Conservation (phyloP, 2,329 filamentous ascomycete genomes). For the Diaporthe longicolla region DNA sequence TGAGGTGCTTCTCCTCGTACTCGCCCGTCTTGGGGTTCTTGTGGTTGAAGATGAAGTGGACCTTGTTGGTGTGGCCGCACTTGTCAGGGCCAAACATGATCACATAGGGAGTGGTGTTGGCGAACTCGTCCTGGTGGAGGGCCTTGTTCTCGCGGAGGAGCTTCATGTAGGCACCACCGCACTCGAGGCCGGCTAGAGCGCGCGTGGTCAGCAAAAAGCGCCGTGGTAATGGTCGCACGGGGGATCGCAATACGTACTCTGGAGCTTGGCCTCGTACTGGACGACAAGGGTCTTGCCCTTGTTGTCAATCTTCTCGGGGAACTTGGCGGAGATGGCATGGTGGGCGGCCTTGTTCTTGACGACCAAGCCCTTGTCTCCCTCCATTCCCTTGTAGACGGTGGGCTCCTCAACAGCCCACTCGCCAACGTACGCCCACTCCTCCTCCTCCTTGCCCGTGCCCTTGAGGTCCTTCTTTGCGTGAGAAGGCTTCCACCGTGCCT, state of each 20-base stretch:
- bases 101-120: slow-evolving; percentile 96
- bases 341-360: slow-evolving; percentile 98
- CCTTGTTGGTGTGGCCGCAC: slow-evolving; percentile 99
- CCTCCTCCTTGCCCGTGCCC: slow-evolving; percentile 82
- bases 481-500: slow-evolving; percentile 92
- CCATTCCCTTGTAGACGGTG: slow-evolving; percentile 88
- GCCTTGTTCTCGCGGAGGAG: slow-evolving; percentile 97
- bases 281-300: slow-evolving; percentile 97
- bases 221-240: not conserved
- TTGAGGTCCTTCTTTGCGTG: slow-evolving; percentile 92
- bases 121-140: slow-evolving; percentile 97
- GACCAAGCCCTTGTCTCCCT: slow-evolving; percentile 95
- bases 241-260: slow-evolving; percentile 75
- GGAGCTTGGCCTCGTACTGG: slow-evolving; percentile 99
- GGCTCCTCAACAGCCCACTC: slow-evolving; percentile 98
- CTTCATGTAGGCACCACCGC: slow-evolving; percentile 99
- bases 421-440: slow-evolving; percentile 98
- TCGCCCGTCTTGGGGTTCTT: slow-evolving; percentile 99
- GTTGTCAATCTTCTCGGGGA: slow-evolving; percentile 95
- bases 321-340: slow-evolving; percentile 99
- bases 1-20: slow-evolving; percentile 99
- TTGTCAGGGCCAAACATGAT: slow-evolving; percentile 99
- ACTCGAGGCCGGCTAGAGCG: slow-evolving; percentile 86
- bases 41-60: slow-evolving; percentile 99
- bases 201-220: slow-evolving; percentile 25